Conservation (phyloP, 805 yeast genomes). For the Yueomyces sp. region DNA sequence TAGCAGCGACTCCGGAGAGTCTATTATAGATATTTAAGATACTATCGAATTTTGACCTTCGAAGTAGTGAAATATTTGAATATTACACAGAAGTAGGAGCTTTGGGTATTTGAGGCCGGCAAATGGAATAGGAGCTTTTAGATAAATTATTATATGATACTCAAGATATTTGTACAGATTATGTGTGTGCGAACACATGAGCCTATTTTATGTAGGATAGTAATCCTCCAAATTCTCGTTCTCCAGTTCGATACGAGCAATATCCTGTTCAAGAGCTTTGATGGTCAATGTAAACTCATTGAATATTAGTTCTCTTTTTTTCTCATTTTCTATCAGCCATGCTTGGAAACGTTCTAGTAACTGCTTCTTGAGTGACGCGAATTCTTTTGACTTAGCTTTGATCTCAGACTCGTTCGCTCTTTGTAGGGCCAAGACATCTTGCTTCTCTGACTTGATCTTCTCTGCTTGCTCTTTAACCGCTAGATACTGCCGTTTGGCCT, state of each 20-base stretch:
- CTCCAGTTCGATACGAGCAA: slow-evolving; percentile 19
- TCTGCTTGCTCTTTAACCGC: not conserved
- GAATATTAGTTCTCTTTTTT: slow-evolving; percentile 13
- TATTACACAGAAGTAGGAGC: too few relatives aligned
- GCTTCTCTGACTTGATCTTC: slow-evolving; percentile 1
- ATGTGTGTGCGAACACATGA: too few relatives aligned
- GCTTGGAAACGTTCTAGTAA: slow-evolving; percentile 10
- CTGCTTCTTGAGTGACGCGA: slow-evolving; percentile 12
- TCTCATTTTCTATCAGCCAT: slow-evolving; percentile 14
- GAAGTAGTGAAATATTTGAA: too few relatives aligned
- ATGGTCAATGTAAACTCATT: slow-evolving; percentile 19
- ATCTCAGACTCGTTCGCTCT: slow-evolving; percentile 5
- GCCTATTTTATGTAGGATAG: too few relatives aligned
- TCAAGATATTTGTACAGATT: too few relatives aligned
- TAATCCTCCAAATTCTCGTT: slow-evolving; percentile 12
- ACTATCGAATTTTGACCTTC: too few relatives aligned
- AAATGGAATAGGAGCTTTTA: too few relatives aligned
- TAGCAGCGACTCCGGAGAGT: too few relatives aligned
- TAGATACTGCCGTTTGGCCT: slow-evolving; percentile 1
- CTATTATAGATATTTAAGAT: too few relatives aligned
- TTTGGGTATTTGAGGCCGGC: too few relatives aligned
- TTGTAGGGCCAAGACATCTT: too few relatives aligned
- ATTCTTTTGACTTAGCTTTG: slow-evolving; percentile 11
- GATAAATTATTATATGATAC: too few relatives aligned
- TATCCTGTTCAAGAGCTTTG: slow-evolving; percentile 24